Percentiles rank a stretch among this genome's conserved stretches.
Conservation (phyloP, 805 yeast genomes). For the Peterozyma toletana region DNA sequence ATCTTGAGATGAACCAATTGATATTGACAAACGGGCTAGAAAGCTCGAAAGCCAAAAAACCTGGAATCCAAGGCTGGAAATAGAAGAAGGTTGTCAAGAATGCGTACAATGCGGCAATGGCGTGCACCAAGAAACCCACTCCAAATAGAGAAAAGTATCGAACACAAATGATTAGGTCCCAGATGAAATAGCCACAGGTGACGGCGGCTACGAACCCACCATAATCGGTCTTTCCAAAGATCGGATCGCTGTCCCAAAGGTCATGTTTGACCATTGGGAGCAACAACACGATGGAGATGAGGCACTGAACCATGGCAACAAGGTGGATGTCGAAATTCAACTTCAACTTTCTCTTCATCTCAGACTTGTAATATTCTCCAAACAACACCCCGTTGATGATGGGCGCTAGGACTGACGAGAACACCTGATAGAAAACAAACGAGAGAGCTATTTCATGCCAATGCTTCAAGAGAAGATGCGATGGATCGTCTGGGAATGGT, state of each 20-base stretch:
- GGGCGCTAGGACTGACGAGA: slow-evolving; percentile 46
- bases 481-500: slow-evolving; percentile 40
- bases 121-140: slow-evolving; percentile 75
- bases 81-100: slow-evolving; percentile 54
- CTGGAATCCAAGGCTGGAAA: slow-evolving; percentile 75
- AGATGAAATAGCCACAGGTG: slow-evolving; percentile 80
- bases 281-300: slow-evolving; percentile 51
- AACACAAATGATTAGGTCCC: slow-evolving; percentile 79
- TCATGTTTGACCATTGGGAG: slow-evolving; percentile 62
- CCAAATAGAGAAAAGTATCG: slow-evolving; percentile 67
- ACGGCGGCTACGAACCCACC: slow-evolving; percentile 67
- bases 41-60: slow-evolving; percentile 77
- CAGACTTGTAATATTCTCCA: slow-evolving; percentile 45
- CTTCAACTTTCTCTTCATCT: slow-evolving; percentile 35
- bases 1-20: slow-evolving; percentile 82
- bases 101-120: slow-evolving; percentile 71
- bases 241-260: slow-evolving; percentile 37
- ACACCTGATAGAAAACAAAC: slow-evolving; percentile 47
- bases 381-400: slow-evolving; percentile 38
- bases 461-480: slow-evolving; percentile 41
- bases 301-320: slow-evolving; percentile 80
- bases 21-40: slow-evolving; percentile 93
- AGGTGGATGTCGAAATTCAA: slow-evolving; percentile 85
- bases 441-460: slow-evolving; percentile 70
- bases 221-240: slow-evolving; percentile 69